Base-by-base conservation (phyloP, 2,329 filamentous ascomycete genomes). In the Fusarium haematococcum region DNA sequence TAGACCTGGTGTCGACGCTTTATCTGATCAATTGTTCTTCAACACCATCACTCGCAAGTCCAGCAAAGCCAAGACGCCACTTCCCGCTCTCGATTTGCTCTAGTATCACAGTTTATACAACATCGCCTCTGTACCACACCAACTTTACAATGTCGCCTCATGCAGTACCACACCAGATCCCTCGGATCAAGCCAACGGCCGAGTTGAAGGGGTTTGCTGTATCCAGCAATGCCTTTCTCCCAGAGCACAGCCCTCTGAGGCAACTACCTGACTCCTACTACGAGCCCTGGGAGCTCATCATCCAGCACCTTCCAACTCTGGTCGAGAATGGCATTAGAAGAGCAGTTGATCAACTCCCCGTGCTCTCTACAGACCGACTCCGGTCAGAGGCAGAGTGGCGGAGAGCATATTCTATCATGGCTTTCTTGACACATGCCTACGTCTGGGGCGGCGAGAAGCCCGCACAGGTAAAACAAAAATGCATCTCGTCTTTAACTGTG, bases 391-490 rank as follows among this genome's bases (percentile, higher is more conserved):
- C 89, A 2, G 93, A 97, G 85, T 97, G 94, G 94, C 88, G 92
- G 73, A 88, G 95, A 75, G 95, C 95, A 65, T 97, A 97, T 81
- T 88, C 92, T 4, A 87, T 97, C 9, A 86, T 98, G 48, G 91
- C 89, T 0, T 97, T 97, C 78, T 88, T 97, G 65, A 88, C 94
- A 1, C 95, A 98, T 82, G 92, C 91, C 11, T 97, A 98, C 82
- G 91, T 98, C 23, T 98, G 96, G 96, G 94, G 95, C 65, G 94
- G 93, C 25, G 90, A 94, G 50, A 88, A 86, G 65, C 93, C 95
- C 2, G 87, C 88, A 70, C 93, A 97, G 84, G 94, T 95, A 78
- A 77, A 13, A 9, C 6, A 8, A 7, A 6, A 4, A 7, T 1
- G 1, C 2, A 1, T 1, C 3, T 25, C 2, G 6, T 43, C 7